phyloP scores from a whole-genome alignment of 306 rosid species.

The Psophocarpus tetragonolobus region DNA sequence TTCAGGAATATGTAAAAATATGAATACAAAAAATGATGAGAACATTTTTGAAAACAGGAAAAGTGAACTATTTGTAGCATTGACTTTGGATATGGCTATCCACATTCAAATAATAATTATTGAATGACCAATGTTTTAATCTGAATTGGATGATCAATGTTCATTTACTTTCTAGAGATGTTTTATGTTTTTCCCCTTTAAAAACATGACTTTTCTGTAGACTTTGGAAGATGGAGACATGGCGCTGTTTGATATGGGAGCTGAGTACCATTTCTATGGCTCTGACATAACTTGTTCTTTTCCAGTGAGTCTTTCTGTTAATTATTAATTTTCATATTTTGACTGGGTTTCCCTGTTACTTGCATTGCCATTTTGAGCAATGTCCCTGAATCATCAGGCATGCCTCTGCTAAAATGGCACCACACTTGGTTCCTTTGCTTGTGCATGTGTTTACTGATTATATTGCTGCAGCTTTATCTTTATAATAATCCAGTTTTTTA shows the following conservation, averaged over 20 bases:
- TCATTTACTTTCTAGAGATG: background rate
- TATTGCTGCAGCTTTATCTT: background rate
- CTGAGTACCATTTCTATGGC: conserved; percentile 90
- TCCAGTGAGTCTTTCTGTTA: conserved; percentile 65
- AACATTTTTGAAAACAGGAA: conserved; percentile 1
- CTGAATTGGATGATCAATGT: conserved; percentile 18
- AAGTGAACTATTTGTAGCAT: background rate
- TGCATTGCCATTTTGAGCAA: conserved; percentile 7
- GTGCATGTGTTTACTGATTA: background rate
- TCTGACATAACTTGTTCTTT: conserved; percentile 95
- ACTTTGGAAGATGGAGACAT: conserved; percentile 85
- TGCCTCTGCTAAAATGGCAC: background rate
- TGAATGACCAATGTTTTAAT: too few relatives aligned
- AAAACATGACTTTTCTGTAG: conserved; percentile 46
- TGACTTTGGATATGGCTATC: conserved; percentile 29
- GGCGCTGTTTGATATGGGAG: conserved; percentile 98
- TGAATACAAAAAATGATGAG: background rate
- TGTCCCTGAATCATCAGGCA: background rate
- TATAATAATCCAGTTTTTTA: background rate
- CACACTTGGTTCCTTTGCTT: background rate
- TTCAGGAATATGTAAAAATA: background rate
- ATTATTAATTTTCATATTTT: background rate
- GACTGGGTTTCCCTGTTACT: background rate
- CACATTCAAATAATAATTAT: too few relatives aligned
- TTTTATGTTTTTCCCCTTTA: background rate